Evolutionary conservation across 768 basidiomycete genomes (phyloP).

Genomic region (Pleurotus cornucopiae): DNA sequence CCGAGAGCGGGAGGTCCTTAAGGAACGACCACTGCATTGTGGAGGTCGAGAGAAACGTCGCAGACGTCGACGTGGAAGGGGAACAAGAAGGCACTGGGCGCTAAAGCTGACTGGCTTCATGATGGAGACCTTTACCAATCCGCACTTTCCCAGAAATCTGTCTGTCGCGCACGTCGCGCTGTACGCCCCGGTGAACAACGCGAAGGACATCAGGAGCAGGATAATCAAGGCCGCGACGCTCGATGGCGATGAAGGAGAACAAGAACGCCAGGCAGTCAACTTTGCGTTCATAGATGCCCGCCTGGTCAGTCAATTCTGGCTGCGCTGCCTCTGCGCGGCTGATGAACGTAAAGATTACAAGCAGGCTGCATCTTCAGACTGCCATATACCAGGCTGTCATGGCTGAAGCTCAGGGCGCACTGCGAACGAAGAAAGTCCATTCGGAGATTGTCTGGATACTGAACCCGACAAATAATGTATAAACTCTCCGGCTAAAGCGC

Average conservation of each 20-base stretch:
- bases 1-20: conserved; percentile 19
- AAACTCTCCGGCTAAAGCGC: not conserved
- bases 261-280: conserved; percentile 73
- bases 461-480: conserved; percentile 83
- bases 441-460: conserved; percentile 88
- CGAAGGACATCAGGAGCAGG: conserved; percentile 51
- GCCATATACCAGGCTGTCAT: conserved; percentile 82
- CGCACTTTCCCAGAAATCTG: conserved; percentile 40
- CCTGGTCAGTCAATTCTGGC: conserved; percentile 49
- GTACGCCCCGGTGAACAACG: conserved; percentile 65
- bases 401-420: conserved; percentile 48
- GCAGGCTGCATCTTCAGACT: conserved; percentile 74
- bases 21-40: conserved; percentile 1
- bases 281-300: conserved; percentile 88
- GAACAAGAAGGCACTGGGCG: not conserved
- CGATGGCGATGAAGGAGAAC: conserved; percentile 55
- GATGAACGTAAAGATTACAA: conserved; percentile 62
- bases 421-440: conserved; percentile 85
- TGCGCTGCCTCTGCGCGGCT: conserved; percentile 4
- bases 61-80: conserved; percentile 3
- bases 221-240: conserved; percentile 69
- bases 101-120: not conserved
- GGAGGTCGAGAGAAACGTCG: not conserved
- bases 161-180: conserved; percentile 57
- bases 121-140: conserved; percentile 57